Conservation (phyloP, 139 green algal species). For the Tetradesmus obliquus region DNA sequence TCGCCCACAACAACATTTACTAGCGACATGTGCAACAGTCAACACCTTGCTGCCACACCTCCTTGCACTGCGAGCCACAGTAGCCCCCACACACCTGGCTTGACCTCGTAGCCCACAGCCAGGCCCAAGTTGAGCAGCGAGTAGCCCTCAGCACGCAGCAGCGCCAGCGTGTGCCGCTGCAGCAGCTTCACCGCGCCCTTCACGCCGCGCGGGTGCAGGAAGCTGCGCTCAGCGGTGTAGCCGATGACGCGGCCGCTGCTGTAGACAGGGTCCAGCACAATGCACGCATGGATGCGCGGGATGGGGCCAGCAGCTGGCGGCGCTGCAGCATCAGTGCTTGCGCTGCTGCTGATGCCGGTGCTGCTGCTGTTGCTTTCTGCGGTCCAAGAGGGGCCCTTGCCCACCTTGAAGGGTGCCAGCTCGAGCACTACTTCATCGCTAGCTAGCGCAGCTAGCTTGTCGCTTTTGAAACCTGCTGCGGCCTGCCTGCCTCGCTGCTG, state of each 20-base stretch:
- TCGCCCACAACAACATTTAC: too few relatives aligned
- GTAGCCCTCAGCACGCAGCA: not conserved
- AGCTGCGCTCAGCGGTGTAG: constrained; percentile 10
- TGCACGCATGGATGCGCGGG: constrained; percentile 7
- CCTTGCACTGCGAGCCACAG: too few relatives aligned
- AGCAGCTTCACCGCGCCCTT: not conserved
- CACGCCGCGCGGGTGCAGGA: not conserved
- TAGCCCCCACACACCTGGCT: not conserved
- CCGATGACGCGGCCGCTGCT: not conserved
- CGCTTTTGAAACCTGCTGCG: not conserved
- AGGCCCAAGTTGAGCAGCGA: constrained; percentile 3
- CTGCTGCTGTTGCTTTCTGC: not conserved
- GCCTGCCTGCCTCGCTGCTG: not conserved
- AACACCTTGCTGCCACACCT: not conserved
- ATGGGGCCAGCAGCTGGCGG: not conserved
- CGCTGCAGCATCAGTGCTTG: not conserved
- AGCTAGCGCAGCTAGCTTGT: not conserved
- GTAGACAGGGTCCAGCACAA: constrained; percentile 5
- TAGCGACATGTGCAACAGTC: not conserved
- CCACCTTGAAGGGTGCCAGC: not conserved
- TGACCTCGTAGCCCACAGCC: not conserved
- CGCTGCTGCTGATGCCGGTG: constrained; percentile 1
- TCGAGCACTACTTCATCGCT: not conserved
- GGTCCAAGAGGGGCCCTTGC: not conserved
- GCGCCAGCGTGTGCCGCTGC: not conserved